Evolutionary conservation across 352 stramenopile species (phyloP).

Genomic region (Globisporangium polare): DNA sequence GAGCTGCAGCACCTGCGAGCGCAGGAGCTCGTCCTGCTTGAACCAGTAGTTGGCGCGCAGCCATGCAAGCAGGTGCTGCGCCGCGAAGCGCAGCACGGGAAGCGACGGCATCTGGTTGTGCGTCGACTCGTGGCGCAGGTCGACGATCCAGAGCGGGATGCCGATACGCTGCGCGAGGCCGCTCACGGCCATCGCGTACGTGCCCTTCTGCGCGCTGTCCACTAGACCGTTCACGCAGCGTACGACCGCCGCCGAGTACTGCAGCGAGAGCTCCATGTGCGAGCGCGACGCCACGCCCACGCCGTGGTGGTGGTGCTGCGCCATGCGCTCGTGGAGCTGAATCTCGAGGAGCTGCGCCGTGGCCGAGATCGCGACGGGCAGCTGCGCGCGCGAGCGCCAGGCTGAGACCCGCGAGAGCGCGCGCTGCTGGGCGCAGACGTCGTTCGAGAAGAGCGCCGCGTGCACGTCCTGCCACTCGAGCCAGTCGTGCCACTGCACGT

Average conservation of each 20-base stretch:
- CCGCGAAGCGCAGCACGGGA: conserved; percentile 81
- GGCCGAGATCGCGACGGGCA: conserved; percentile 77
- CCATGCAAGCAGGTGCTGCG: conserved; percentile 86
- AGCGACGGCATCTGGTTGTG: conserved; percentile 92
- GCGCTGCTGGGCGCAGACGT: conserved; percentile 43
- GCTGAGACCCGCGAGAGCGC: conserved; percentile 54
- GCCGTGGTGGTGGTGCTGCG: conserved; percentile 59
- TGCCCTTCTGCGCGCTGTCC: conserved; percentile 71
- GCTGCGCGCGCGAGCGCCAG: conserved; percentile 64
- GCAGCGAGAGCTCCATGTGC: conserved; percentile 73
- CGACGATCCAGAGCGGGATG: conserved; percentile 92
- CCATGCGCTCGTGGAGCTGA: conserved; percentile 62
- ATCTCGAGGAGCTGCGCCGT: conserved; percentile 78
- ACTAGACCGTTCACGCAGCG: conserved; percentile 85
- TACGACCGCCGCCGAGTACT: conserved; percentile 61
- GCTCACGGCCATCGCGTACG: conserved; percentile 75
- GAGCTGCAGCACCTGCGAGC: conserved; percentile 40
- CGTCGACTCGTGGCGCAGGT: conserved; percentile 90
- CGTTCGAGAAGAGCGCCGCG: conserved; percentile 49
- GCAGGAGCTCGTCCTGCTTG: conserved; percentile 55
- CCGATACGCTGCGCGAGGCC: conserved; percentile 82
- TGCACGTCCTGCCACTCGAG: conserved; percentile 71
- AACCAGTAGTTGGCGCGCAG: conserved; percentile 88
- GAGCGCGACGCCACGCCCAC: conserved; percentile 69
- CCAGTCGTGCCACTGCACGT: conserved; percentile 66